phyloP scores from a whole-genome alignment of 495 filamentous ascomycete genomes.

The Pseudevernia furfuracea region DNA sequence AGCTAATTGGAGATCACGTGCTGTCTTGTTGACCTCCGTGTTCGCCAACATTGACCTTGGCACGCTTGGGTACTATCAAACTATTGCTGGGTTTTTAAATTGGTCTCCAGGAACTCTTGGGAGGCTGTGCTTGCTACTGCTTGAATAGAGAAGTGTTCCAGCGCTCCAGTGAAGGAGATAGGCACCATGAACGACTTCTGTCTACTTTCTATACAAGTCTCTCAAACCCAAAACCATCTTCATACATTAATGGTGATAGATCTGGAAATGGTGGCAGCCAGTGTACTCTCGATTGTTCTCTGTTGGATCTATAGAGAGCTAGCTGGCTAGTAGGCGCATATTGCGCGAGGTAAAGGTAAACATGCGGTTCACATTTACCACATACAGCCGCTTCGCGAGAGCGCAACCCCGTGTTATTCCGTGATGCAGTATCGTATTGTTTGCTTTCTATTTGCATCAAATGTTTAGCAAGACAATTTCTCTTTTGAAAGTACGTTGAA shows the following conservation, averaged over 20 bases:
- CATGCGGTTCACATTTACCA: background rate
- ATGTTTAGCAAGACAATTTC: background rate
- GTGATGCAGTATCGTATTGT: background rate
- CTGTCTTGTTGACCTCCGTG: background rate
- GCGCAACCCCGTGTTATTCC: background rate
- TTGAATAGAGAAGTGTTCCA: background rate
- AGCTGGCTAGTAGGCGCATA: background rate
- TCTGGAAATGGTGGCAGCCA: no score
- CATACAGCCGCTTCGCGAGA: background rate
- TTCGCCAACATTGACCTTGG: no score
- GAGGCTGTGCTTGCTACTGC: background rate
- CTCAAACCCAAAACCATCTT: background rate
- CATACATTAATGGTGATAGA: background rate
- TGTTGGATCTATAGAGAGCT: background rate
- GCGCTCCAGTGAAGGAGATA: background rate
- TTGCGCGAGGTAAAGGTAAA: background rate
- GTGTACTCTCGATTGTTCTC: background rate
- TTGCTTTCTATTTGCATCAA: background rate
- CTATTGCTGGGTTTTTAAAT: background rate
- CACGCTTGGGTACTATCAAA: no score
- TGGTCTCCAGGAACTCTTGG: background rate
- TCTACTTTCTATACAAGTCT: background rate
- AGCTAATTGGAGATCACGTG: background rate
- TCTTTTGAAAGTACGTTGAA: background rate
- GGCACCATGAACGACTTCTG: background rate